These are phyloP conservation scores for Multifurca ochricompacta DNA, from an alignment of 768 basidiomycete species.

Conservation along the genomic window DNA sequence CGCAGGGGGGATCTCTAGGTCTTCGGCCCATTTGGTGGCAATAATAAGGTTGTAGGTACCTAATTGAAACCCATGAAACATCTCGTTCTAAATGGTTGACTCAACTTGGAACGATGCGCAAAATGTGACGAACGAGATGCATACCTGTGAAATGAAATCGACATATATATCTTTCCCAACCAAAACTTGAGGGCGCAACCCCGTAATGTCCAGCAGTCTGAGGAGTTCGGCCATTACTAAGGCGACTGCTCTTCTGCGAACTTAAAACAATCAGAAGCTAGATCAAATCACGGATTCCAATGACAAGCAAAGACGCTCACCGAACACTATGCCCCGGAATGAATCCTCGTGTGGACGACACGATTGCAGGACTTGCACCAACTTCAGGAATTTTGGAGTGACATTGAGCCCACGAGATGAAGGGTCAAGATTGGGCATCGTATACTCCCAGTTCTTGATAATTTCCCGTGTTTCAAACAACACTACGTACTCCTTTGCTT, in stretches of 20 bases:
- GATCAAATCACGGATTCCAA: background rate
- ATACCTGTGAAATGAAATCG: constrained; percentile 31
- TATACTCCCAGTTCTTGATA: constrained; percentile 55
- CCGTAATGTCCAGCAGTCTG: constrained; percentile 44
- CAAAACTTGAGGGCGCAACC: constrained; percentile 49
- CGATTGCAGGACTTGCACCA: constrained; percentile 52
- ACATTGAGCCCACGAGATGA: constrained; percentile 57
- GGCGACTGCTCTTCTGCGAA: constrained; percentile 47
- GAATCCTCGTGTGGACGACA: constrained; percentile 44
- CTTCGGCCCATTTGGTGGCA: constrained; percentile 49
- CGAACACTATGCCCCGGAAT: constrained; percentile 62
- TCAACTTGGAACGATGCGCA: background rate
- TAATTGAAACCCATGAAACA: constrained; percentile 40
- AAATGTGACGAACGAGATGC: constrained; percentile 2
- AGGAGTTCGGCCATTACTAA: constrained; percentile 51
- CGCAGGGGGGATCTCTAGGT: constrained; percentile 50
- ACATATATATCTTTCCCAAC: constrained; percentile 31
- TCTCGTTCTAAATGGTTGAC: constrained; percentile 33
- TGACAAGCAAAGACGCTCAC: constrained; percentile 30
- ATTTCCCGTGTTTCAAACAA: constrained; percentile 28
- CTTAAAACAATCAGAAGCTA: constrained; percentile 30
- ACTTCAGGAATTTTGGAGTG: constrained; percentile 54
- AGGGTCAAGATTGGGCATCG: constrained; percentile 53
- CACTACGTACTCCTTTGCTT: constrained; percentile 29
- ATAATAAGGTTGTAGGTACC: constrained; percentile 62